Evolutionary conservation across 176 grass and related monocot genomes (phyloP).

Genomic region (Oropetium thomaeum): DNA sequence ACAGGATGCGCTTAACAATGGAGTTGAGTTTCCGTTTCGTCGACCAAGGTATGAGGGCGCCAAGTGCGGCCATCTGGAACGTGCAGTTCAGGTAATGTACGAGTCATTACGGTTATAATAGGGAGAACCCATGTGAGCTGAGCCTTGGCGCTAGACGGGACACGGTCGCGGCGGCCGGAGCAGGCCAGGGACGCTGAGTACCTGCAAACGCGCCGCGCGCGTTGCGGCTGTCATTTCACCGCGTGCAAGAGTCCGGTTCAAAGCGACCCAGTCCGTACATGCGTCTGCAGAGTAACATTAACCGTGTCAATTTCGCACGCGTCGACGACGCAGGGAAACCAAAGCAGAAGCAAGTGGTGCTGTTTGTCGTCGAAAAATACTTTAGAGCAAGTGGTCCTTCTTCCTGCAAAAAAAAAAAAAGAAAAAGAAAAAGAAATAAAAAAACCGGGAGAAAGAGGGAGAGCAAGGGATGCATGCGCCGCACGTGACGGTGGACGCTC

Average conservation of each 20-base stretch:
- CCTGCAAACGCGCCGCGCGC: too few relatives aligned
- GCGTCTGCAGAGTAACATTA: not conserved
- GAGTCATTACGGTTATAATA: not conserved
- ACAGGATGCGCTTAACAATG: too few relatives aligned
- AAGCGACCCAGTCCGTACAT: not conserved
- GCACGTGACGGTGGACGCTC: constrained; percentile 5
- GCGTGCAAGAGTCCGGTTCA: not conserved
- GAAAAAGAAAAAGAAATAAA: too few relatives aligned
- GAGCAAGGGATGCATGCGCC: not conserved
- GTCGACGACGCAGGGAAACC: too few relatives aligned
- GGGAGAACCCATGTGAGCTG: too few relatives aligned
- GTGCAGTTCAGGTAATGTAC: not conserved
- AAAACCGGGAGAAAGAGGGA: not conserved
- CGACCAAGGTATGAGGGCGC: not conserved
- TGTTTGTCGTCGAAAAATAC: too few relatives aligned
- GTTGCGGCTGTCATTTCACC: not conserved
- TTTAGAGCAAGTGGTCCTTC: too few relatives aligned
- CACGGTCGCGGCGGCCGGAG: not conserved
- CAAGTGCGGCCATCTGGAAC: not conserved
- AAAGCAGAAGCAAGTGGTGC: not conserved
- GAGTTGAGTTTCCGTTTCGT: not conserved
- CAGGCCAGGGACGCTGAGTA: too few relatives aligned
- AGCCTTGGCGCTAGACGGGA: too few relatives aligned
- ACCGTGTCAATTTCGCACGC: not conserved
- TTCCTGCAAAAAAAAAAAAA: too few relatives aligned